phyloP scores from a whole-genome alignment of 768 basidiomycete species.

The Boletus tylopilopsis region DNA sequence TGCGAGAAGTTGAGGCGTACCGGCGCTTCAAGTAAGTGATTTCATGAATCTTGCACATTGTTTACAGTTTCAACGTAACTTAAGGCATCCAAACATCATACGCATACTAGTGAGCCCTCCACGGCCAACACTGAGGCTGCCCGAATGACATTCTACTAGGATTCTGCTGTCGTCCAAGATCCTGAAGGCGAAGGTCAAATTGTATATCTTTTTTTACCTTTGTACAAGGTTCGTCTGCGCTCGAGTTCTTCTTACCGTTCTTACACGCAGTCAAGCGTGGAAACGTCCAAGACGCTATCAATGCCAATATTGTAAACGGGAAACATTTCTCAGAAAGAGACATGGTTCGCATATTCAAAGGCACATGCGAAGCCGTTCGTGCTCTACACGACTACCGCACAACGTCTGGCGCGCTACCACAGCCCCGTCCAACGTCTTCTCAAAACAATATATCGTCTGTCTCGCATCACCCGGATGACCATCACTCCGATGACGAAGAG shows the following conservation, averaged over 20 bases:
- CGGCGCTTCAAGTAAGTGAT: conserved; percentile 81
- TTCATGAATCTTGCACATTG: neutral
- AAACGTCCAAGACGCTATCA: conserved; percentile 94
- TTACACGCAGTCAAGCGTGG: conserved; percentile 56
- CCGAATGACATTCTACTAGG: conserved; percentile 40
- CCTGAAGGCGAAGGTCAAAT: conserved; percentile 91
- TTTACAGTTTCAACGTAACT: neutral
- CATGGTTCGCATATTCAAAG: conserved; percentile 87
- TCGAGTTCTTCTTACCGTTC: neutral
- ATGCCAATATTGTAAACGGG: conserved; percentile 76
- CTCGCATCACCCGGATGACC: conserved; percentile 18
- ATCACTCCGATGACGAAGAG: conserved; percentile 52
- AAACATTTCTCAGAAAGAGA: conserved; percentile 84
- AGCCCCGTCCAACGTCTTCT: conserved; percentile 22
- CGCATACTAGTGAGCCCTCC: conserved; percentile 66
- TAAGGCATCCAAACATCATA: conserved; percentile 94
- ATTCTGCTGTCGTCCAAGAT: conserved; percentile 93
- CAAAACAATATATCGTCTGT: conserved; percentile 17
- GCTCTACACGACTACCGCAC: conserved; percentile 91
- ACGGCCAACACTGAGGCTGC: neutral
- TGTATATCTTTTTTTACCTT: conserved; percentile 92
- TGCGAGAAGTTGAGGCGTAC: conserved; percentile 91
- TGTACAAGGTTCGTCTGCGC: conserved; percentile 67
- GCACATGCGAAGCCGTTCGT: conserved; percentile 89
- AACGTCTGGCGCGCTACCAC: conserved; percentile 27